These are phyloP conservation scores for Leccinellum albellum DNA, from an alignment of 768 basidiomycete genomes.

Conservation along the genomic window DNA sequence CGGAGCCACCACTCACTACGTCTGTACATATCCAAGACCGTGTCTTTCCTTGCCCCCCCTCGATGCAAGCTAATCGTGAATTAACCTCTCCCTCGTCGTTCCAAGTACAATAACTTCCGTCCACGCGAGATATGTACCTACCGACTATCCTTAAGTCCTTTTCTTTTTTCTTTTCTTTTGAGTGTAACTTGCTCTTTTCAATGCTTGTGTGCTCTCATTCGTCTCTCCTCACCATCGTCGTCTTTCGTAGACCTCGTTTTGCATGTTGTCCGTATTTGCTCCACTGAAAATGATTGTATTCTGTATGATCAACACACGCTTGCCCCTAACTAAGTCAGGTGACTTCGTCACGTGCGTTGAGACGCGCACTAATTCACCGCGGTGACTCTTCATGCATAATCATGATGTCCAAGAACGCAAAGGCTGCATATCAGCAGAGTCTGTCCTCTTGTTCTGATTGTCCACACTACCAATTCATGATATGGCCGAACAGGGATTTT, in stretches of 20 bases:
- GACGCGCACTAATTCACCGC: background rate
- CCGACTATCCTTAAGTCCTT: constrained; percentile 17
- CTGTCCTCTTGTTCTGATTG: background rate
- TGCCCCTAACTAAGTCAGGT: constrained; percentile 11
- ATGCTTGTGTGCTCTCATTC: constrained; percentile 26
- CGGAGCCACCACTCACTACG: background rate
- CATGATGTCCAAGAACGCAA: too few species aligned
- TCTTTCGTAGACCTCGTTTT: constrained; percentile 20
- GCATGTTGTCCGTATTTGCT: constrained; percentile 30
- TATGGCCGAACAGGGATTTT: constrained; percentile 13
- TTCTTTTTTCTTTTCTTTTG: constrained; percentile 5
- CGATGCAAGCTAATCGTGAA: constrained; percentile 20
- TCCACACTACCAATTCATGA: background rate
- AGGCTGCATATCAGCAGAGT: constrained; percentile 25
- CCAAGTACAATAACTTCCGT: constrained; percentile 19
- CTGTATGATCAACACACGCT: constrained; percentile 20
- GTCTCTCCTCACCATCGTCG: constrained; percentile 11
- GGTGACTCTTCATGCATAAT: background rate
- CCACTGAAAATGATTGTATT: constrained; percentile 31
- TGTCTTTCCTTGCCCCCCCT: constrained; percentile 3
- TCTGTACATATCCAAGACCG: constrained; percentile 18
- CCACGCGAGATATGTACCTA: constrained; percentile 29
- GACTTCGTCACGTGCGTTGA: constrained; percentile 14
- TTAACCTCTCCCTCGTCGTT: constrained; percentile 1
- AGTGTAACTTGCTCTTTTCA: constrained; percentile 22